These are phyloP conservation scores for Fremontodendron californicum DNA, from an alignment of 345 rosid species.

Conservation along the genomic window DNA sequence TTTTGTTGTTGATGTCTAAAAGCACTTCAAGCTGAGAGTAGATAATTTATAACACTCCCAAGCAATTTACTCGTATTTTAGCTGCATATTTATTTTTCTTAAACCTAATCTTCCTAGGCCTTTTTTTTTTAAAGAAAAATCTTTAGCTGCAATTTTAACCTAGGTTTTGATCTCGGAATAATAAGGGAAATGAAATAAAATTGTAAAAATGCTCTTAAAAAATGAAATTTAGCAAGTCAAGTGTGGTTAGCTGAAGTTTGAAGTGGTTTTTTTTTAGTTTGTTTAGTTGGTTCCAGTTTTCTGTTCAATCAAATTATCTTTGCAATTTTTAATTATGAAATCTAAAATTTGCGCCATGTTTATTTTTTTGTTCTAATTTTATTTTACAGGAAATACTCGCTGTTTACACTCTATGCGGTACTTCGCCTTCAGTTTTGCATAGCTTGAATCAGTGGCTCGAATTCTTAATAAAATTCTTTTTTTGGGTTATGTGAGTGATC, in stretches of 20 bases:
- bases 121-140: neutral
- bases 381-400: constrained; percentile 15
- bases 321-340: neutral
- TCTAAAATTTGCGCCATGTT: neutral
- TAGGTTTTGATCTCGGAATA: neutral
- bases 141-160: neutral
- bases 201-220: neutral
- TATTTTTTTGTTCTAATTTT: neutral
- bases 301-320: neutral
- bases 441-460: constrained; percentile 9
- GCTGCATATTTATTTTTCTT: neutral
- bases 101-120: neutral
- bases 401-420: constrained; percentile 6
- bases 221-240: neutral
- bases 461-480: neutral
- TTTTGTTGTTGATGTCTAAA: neutral
- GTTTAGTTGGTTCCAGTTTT: neutral
- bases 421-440: constrained; percentile 4
- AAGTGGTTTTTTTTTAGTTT: neutral
- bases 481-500: constrained; percentile 21
- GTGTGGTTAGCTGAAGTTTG: neutral
- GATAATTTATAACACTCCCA: neutral
- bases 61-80: neutral
- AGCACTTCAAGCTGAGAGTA: neutral
- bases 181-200: neutral